Percentiles rank a stretch among this genome's conserved stretches.
phyloP scores from a whole-genome alignment of 176 grass and related monocot species.

The Aegilops umbellulata region DNA sequence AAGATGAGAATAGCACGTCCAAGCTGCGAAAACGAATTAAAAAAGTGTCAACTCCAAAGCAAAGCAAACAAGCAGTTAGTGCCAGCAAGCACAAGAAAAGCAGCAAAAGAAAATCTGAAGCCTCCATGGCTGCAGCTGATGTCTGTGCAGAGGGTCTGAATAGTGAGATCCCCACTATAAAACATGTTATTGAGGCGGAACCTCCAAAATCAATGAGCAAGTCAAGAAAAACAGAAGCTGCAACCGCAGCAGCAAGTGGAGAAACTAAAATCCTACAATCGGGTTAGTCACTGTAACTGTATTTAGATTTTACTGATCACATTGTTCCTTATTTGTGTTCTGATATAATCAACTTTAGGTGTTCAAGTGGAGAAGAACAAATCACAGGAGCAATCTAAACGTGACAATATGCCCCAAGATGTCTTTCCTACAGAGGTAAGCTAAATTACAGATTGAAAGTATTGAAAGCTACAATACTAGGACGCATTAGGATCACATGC shows the following conservation, averaged over 20 bases:
- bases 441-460: conserved; percentile 19
- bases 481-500: not conserved
- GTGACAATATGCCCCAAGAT: not conserved
- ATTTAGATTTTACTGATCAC: conserved; percentile 5
- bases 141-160: not conserved
- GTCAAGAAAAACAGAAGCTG: conserved; percentile 4
- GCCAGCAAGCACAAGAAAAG: conserved; percentile 23
- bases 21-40: not conserved
- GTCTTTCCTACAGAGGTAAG: conserved; percentile 15
- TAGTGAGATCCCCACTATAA: not conserved
- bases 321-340: not conserved
- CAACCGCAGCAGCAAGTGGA: not conserved
- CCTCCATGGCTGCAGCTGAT: not conserved
- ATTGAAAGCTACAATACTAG: conserved; percentile 5
- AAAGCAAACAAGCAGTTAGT: conserved; percentile 20
- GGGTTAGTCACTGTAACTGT: conserved; percentile 22
- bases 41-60: conserved; percentile 16
- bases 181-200: conserved; percentile 14
- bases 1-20: conserved; percentile 35
- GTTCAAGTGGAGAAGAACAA: conserved; percentile 5
- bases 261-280: not conserved
- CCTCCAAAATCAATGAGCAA: not conserved
- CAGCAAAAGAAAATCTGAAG: conserved; percentile 39
- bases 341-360: conserved; percentile 42
- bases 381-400: conserved; percentile 1